Percentiles rank a stretch among this genome's conserved stretches.
Conservation (phyloP, 371 early-diverging fungal species). For the Circinella umbellata region DNA sequence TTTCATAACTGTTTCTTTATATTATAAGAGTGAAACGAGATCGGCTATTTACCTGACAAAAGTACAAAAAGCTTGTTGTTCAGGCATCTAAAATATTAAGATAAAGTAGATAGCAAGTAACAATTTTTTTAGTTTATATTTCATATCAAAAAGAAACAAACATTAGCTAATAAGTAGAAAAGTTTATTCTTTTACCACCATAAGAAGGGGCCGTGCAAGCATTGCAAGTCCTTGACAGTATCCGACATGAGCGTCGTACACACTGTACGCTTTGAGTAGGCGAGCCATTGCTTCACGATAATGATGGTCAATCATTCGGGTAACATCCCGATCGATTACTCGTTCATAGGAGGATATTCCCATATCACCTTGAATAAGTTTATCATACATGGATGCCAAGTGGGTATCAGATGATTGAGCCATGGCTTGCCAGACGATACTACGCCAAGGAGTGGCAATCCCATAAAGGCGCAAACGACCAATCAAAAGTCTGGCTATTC, state of each 20-base stretch:
- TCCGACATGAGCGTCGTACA: constrained; percentile 90
- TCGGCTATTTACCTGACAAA: constrained; percentile 56
- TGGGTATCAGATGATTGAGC: constrained; percentile 67
- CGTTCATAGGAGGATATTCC: constrained; percentile 63
- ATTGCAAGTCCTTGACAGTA: constrained; percentile 93
- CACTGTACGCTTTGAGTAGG: constrained; percentile 86
- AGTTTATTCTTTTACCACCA: constrained; percentile 60
- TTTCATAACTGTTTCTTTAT: no score
- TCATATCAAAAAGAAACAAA: not conserved
- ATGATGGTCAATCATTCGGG: constrained; percentile 72
- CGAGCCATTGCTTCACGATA: constrained; percentile 67
- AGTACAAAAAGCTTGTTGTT: constrained; percentile 89
- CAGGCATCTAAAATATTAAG: constrained; percentile 70
- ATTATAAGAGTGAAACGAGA: not conserved
- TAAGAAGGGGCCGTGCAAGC: constrained; percentile 81
- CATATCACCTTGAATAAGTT: constrained; percentile 64
- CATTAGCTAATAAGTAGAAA: not conserved
- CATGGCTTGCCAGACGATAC: constrained; percentile 88
- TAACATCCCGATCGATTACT: constrained; percentile 82
- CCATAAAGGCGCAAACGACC: constrained; percentile 14
- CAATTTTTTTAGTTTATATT: not conserved
- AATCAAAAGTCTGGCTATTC: constrained; percentile 12
- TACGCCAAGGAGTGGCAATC: constrained; percentile 51
- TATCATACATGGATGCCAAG: constrained; percentile 75
- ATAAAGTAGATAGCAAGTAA: not conserved